phyloP scores from a whole-genome alignment of 2,329 filamentous ascomycete genomes.

The Eurotiales sp. region DNA sequence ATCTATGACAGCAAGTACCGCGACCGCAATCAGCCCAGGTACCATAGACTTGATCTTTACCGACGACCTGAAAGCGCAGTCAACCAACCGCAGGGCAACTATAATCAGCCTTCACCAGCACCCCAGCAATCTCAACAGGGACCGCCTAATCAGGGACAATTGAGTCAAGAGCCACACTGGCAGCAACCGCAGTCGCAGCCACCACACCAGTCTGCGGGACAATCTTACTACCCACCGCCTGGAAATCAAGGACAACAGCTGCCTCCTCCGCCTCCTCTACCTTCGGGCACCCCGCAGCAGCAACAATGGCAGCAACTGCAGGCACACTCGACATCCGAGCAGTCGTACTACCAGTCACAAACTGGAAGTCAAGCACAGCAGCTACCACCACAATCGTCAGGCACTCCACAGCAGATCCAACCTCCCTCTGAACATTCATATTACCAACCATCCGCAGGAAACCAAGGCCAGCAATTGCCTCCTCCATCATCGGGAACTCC shows the following conservation, averaged over 20 bases:
- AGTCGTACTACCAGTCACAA: constrained; percentile 9
- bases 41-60: constrained; percentile 26
- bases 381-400: neutral
- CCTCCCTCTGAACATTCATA: too few species aligned
- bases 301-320: constrained; percentile 11
- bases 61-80: constrained; percentile 24
- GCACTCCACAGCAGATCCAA: neutral
- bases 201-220: constrained; percentile 1
- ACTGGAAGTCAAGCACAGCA: constrained; percentile 6
- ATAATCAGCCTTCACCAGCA: constrained; percentile 16
- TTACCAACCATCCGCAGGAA: constrained; percentile 6
- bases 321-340: neutral
- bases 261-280: neutral
- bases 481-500: neutral
- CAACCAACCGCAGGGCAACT: constrained; percentile 22
- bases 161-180: constrained; percentile 15
- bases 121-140: constrained; percentile 18
- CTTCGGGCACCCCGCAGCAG: constrained; percentile 16
- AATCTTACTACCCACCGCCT: constrained; percentile 7
- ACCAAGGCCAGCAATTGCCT: constrained; percentile 5
- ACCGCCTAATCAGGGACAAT: constrained; percentile 12
- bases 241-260: constrained; percentile 5
- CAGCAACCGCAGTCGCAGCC: constrained; percentile 11
- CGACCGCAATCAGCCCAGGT: constrained; percentile 51
- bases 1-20: constrained; percentile 81